Conservation (phyloP, 176 grass and related monocot species). For the Phragmites australis region DNA sequence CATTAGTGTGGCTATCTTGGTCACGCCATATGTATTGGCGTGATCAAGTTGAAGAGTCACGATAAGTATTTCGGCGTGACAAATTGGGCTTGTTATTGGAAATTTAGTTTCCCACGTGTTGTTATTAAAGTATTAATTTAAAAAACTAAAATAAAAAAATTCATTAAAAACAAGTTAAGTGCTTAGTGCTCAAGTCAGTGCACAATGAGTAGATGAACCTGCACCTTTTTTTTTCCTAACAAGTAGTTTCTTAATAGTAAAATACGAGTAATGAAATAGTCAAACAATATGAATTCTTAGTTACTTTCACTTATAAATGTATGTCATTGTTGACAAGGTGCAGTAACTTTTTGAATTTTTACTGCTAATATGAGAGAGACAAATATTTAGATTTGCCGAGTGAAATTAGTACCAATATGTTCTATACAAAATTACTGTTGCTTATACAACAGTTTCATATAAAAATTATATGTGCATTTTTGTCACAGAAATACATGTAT, state of each 20-base stretch:
- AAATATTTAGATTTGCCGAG: background rate
- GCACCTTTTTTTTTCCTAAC: no score
- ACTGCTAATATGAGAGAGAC: background rate
- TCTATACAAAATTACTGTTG: background rate
- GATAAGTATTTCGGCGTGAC: no score
- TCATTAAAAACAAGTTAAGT: background rate
- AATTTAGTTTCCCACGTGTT: no score
- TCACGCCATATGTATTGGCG: no score
- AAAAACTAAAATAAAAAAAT: no score
- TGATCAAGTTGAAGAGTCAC: no score
- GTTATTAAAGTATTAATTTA: no score
- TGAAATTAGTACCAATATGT: background rate
- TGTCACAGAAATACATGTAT: background rate
- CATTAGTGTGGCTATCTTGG: no score
- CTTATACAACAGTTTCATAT: background rate
- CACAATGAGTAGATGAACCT: slow-evolving; percentile 27
- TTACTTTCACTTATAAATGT: background rate
- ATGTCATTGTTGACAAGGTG: background rate
- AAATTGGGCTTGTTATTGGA: no score
- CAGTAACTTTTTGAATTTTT: background rate
- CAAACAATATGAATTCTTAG: background rate
- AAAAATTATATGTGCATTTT: background rate
- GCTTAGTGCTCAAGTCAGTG: slow-evolving; percentile 27
- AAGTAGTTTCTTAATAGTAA: background rate
- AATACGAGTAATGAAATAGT: background rate